A percentile compares a stretch with the other conserved stretches of the same genome.
phyloP scores from a whole-genome alignment of 2,329 filamentous ascomycete species.

The Metarhizium robertsii region DNA sequence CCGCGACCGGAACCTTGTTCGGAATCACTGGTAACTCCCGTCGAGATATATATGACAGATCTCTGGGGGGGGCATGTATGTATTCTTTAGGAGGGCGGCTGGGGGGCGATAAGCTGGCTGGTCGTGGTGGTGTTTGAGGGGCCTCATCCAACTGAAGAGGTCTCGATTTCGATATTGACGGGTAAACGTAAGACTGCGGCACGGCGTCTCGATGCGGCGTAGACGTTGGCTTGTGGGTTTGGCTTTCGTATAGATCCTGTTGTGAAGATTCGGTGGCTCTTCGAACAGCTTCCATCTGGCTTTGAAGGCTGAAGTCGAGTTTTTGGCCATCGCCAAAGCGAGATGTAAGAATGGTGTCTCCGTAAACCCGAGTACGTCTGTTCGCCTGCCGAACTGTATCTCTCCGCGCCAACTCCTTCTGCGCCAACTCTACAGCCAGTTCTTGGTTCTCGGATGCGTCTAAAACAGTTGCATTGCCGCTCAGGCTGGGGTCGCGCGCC shows the following conservation, averaged over 20 bases:
- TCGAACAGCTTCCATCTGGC: slow-evolving; percentile 45
- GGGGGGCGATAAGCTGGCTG: slow-evolving; percentile 18
- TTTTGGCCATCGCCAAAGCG: not conserved
- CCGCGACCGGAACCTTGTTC: slow-evolving; percentile 15
- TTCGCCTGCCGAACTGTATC: slow-evolving; percentile 51
- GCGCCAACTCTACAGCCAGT: slow-evolving; percentile 67
- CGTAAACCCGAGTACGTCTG: slow-evolving; percentile 32
- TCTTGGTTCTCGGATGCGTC: slow-evolving; percentile 64
- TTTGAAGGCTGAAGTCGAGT: slow-evolving; percentile 36
- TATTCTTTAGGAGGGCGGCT: slow-evolving; percentile 23
- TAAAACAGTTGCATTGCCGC: slow-evolving; percentile 48
- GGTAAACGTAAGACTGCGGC: slow-evolving; percentile 41
- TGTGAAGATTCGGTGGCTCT: slow-evolving; percentile 29
- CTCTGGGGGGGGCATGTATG: not conserved
- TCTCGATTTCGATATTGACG: slow-evolving; percentile 42
- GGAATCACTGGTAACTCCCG: slow-evolving; percentile 16
- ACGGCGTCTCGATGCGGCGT: slow-evolving; percentile 17
- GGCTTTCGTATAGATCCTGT: not conserved
- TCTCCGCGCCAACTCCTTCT: slow-evolving; percentile 60
- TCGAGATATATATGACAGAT: not conserved
- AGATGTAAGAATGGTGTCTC: slow-evolving; percentile 3
- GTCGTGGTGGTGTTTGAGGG: slow-evolving; percentile 10
- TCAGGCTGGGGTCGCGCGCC: slow-evolving; percentile 51
- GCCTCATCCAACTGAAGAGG: slow-evolving; percentile 34
- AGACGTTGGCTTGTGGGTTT: not conserved